These are phyloP conservation scores for Penicillium simplicissimum DNA, from an alignment of 495 filamentous ascomycete species.

Conservation along the genomic window DNA sequence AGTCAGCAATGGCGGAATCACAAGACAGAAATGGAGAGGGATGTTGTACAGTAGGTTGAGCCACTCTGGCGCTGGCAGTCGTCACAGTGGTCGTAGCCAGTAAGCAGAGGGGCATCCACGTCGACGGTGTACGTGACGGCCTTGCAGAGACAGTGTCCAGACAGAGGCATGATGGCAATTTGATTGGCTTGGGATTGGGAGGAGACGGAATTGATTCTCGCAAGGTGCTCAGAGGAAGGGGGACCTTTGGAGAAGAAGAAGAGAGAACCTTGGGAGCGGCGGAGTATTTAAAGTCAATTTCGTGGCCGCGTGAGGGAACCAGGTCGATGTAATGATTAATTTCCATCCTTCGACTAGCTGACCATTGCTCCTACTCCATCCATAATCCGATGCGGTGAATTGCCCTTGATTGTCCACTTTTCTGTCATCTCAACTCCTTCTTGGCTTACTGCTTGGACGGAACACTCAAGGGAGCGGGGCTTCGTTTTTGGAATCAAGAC, in stretches of 20 bases:
- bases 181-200: neutral
- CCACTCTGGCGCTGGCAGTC: slow-evolving; percentile 71
- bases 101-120: slow-evolving; percentile 53
- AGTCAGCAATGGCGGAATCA: slow-evolving; percentile 3
- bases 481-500: neutral
- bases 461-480: neutral
- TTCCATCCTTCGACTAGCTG: neutral
- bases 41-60: slow-evolving; percentile 61
- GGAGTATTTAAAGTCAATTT: slow-evolving; percentile 33
- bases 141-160: slow-evolving; percentile 71
- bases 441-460: neutral
- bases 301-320: neutral
- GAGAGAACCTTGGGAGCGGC: slow-evolving; percentile 16
- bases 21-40: neutral
- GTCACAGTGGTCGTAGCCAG: slow-evolving; percentile 70
- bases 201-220: slow-evolving; percentile 18
- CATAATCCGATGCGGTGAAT: neutral
- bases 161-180: slow-evolving; percentile 58
- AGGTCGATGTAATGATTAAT: neutral
- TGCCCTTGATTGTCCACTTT: neutral
- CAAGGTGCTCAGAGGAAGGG: slow-evolving; percentile 34
- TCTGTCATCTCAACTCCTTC: neutral
- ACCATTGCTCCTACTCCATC: neutral
- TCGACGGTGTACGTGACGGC: slow-evolving; percentile 64
- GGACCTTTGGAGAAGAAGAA: slow-evolving; percentile 30